Evolutionary conservation across 2,329 filamentous ascomycete species (phyloP), one percentile per base, ranked within the genome.

Genomic region (Xylariaceae sp.): DNA sequence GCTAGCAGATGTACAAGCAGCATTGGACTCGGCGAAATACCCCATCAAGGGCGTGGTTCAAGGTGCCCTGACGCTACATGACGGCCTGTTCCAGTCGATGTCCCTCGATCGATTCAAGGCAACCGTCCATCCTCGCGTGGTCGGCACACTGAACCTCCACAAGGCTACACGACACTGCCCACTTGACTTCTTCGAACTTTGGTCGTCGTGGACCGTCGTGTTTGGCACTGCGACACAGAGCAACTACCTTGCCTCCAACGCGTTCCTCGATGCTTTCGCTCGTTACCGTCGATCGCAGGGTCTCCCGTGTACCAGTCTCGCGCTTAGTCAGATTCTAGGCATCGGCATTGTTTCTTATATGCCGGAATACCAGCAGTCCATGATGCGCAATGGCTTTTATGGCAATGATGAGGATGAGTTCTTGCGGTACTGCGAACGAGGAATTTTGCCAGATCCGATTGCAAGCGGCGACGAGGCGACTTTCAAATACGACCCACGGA

Each of bases 191-290:
- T 52, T 52, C 30, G 19, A 39, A 36, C 6, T 52, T 15, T 42
- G 31, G 39, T 42, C 45, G 1, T 48, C 49, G 30, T 41, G 36
- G 38, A 44, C 30, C 1, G 40, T 43, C 10, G 11, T 45, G 5
- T 44, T 48, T 10, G 41, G 41, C 2, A 44, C 32, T 11, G 41
- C 49, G 10, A 52, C 49, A 1, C 45, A 52, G 15, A 52, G 45
- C 45, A 48, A 41, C 10, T 52, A 52, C 15, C 18, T 45, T 3
- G 49, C 49, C 14, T 41, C 49, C 1, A 52, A 52, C 11, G 14
- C 41, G 3, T 52, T 52, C 19, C 41, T 48, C n/a, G 49, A 52
- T 12, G 38, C 35, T 10, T 52, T 52, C n/a, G 49, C 49, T 3
- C 22, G 42, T 2, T 39, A 39, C 5, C 41, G 49, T n/a, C 45